Evolutionary conservation across 73 alveolate species (phyloP).

Genomic region (Breviolum minutum): DNA sequence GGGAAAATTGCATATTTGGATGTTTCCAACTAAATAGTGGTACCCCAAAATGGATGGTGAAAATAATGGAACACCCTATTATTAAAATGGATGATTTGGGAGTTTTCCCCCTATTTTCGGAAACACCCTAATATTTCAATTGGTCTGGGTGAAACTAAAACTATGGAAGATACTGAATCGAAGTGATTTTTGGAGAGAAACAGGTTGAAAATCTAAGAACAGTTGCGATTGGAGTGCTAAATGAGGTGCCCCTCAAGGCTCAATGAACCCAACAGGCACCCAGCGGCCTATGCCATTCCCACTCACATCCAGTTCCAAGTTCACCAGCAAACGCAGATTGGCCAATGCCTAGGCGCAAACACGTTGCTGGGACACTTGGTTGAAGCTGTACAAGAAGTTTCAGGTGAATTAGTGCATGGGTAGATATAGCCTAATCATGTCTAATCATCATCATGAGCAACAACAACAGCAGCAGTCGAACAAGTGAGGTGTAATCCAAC

Average conservation of each 20-base stretch:
- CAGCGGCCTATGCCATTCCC: slow-evolving; percentile 70
- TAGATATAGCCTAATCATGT: no score
- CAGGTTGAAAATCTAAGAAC: neutral
- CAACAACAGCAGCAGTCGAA: no score
- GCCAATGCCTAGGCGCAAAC: neutral
- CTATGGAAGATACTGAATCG: neutral
- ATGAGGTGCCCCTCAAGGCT: no score
- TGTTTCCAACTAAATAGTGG: no score
- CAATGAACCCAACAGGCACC: neutral
- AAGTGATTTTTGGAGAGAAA: neutral
- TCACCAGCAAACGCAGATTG: neutral
- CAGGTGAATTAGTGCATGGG: no score
- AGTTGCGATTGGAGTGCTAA: neutral
- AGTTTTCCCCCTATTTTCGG: no score
- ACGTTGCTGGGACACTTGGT: neutral
- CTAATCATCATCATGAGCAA: no score
- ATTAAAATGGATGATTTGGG: no score
- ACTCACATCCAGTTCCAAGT: slow-evolving; percentile 81
- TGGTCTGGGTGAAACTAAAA: neutral
- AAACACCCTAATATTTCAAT: neutral
- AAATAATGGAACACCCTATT: no score
- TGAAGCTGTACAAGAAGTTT: neutral
- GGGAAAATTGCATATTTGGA: no score
- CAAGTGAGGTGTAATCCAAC: no score
- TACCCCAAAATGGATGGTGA: no score